These are phyloP conservation scores for Claviceps sp. DNA, from an alignment of 2,329 filamentous ascomycete genomes.

Conservation along the genomic window DNA sequence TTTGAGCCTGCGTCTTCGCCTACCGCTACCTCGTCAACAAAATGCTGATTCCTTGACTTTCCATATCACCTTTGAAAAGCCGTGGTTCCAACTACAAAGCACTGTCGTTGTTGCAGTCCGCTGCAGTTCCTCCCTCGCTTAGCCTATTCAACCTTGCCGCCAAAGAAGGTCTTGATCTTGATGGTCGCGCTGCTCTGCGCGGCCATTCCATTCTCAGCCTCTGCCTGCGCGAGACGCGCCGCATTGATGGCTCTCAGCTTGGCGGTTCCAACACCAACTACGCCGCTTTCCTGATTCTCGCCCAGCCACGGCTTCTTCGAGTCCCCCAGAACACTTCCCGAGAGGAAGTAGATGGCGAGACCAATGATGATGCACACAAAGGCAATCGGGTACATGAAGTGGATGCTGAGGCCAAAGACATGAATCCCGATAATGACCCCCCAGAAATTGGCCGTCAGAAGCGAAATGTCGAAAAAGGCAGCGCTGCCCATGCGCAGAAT, in stretches of 20 bases:
- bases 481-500: constrained; percentile 82
- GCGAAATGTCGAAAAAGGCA: constrained; percentile 91
- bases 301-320: constrained; percentile 93
- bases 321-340: constrained; percentile 71
- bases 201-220: constrained; percentile 15
- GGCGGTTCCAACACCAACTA: constrained; percentile 72
- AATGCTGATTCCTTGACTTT: no score
- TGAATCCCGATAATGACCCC: constrained; percentile 82
- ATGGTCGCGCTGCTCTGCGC: neutral
- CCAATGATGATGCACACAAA: constrained; percentile 87
- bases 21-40: no score
- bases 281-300: constrained; percentile 66
- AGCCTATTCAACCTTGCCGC: neutral
- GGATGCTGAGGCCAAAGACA: constrained; percentile 67
- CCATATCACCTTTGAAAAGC: no score
- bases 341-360: constrained; percentile 75
- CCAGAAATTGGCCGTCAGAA: constrained; percentile 95
- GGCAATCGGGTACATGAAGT: constrained; percentile 89
- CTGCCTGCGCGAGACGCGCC: constrained; percentile 28
- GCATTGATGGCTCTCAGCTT: constrained; percentile 58
- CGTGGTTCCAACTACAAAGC: no score
- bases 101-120: no score
- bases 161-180: constrained; percentile 1
- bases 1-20: no score
- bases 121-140: neutral